Evolutionary conservation across 2,329 filamentous ascomycete species (phyloP).

Genomic region (Ophiosphaerella narmari): DNA sequence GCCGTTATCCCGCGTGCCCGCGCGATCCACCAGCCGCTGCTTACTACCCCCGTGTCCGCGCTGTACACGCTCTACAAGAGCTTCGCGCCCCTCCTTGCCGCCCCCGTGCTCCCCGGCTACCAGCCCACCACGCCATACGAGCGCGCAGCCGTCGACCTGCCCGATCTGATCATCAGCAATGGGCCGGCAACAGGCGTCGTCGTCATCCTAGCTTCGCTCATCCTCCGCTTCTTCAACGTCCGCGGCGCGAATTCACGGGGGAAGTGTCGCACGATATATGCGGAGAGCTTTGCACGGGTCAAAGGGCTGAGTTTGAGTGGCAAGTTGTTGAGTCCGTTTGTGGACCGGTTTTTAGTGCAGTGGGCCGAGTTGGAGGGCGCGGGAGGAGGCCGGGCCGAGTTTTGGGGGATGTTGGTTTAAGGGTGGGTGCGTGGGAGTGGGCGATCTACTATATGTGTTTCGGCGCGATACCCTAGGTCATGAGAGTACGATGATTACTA

Average conservation of each 20-base stretch:
- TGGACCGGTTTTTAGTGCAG: conserved; percentile 82
- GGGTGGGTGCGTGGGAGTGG: background rate
- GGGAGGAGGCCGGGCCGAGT: conserved; percentile 49
- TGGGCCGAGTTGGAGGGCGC: conserved; percentile 66
- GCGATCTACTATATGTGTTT: too few species aligned
- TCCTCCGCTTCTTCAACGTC: conserved; percentile 59
- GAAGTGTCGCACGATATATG: conserved; percentile 76
- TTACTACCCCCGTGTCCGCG: conserved; percentile 72
- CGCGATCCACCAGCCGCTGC: conserved; percentile 77
- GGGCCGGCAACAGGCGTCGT: conserved; percentile 88
- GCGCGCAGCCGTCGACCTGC: conserved; percentile 53
- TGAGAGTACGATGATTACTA: too few species aligned
- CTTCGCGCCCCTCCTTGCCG: conserved; percentile 58
- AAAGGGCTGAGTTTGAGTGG: conserved; percentile 83
- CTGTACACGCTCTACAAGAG: conserved; percentile 68
- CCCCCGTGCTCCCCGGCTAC: conserved; percentile 21
- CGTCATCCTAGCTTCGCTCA: conserved; percentile 62
- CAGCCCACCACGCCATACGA: conserved; percentile 17
- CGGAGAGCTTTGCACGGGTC: conserved; percentile 92
- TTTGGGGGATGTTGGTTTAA: conserved; percentile 48
- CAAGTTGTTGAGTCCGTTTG: conserved; percentile 70
- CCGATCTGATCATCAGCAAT: conserved; percentile 81
- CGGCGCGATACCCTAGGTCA: too few species aligned
- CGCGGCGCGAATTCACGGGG: conserved; percentile 46
- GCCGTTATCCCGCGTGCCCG: conserved; percentile 75